Evolutionary conservation across 495 filamentous ascomycete species (phyloP).

Genomic region (Cryomyces antarcticus): DNA sequence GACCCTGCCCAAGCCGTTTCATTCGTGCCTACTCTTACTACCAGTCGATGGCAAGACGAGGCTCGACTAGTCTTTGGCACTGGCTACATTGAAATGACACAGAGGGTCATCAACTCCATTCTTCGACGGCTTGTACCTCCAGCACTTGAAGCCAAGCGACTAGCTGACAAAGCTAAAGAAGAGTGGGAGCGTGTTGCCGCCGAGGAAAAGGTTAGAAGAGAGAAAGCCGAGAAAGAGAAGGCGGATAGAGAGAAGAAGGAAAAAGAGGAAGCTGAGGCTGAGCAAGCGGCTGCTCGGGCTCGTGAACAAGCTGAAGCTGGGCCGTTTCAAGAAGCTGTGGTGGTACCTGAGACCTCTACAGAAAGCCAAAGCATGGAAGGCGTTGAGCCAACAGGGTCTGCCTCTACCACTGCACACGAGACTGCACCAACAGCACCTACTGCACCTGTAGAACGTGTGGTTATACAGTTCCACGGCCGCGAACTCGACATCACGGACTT

Average conservation of each 20-base stretch:
- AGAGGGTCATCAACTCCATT: constrained; percentile 49
- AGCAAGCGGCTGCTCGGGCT: constrained; percentile 17
- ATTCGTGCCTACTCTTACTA: constrained; percentile 50
- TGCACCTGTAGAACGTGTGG: constrained; percentile 29
- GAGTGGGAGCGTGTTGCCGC: constrained; percentile 17
- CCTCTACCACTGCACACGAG: constrained; percentile 8
- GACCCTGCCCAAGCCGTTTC: constrained; percentile 45
- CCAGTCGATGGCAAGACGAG: constrained; percentile 73
- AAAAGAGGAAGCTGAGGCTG: constrained; percentile 31
- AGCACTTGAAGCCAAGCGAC: constrained; percentile 57
- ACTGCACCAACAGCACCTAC: constrained; percentile 10
- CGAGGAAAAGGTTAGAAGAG: constrained; percentile 27
- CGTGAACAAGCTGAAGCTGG: constrained; percentile 9
- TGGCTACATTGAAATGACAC: constrained; percentile 47
- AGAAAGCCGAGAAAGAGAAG: constrained; percentile 29
- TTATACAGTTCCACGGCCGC: constrained; percentile 50
- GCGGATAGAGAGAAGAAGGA: constrained; percentile 12
- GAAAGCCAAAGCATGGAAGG: constrained; percentile 67
- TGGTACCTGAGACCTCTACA: constrained; percentile 18
- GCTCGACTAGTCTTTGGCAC: constrained; percentile 64
- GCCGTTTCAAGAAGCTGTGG: constrained; percentile 23
- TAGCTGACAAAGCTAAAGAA: constrained; percentile 15
- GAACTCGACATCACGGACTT: constrained; percentile 81
- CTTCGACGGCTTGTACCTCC: constrained; percentile 59
- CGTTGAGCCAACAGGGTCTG: constrained; percentile 36